These are phyloP conservation scores for Ilyonectria robusta DNA, from an alignment of 2,329 filamentous ascomycete genomes.

Conservation along the genomic window DNA sequence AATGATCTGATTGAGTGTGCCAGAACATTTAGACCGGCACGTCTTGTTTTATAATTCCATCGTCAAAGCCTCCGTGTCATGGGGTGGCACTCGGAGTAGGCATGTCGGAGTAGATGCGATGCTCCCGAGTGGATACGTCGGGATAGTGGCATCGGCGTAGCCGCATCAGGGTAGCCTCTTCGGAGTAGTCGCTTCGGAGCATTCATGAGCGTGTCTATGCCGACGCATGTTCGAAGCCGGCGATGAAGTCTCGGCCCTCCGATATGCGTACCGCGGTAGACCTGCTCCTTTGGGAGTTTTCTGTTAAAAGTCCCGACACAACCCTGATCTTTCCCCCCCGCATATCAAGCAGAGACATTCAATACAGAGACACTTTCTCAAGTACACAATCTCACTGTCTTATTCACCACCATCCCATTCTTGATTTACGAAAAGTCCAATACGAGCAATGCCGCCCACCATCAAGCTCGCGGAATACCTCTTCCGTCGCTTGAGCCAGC, in stretches of 20 bases:
- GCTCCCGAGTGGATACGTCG: not conserved
- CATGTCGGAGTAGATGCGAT: not conserved
- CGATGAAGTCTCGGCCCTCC: not conserved
- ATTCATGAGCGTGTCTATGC: not conserved
- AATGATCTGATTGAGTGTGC: not conserved
- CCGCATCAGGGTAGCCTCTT: not conserved
- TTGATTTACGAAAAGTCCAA: not conserved
- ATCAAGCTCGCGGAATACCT: slow-evolving; percentile 28
- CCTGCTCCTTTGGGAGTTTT: not conserved
- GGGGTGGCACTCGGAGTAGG: not conserved
- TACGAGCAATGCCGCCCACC: slow-evolving; percentile 10
- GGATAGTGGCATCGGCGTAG: not conserved
- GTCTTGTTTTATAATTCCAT: not conserved
- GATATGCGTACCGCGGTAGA: not conserved
- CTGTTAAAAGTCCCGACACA: not conserved
- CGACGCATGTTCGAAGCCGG: not conserved
- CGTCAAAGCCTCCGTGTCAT: not conserved
- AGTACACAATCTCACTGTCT: slow-evolving; percentile 58
- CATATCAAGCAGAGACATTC: not conserved
- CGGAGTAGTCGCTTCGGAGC: slow-evolving; percentile 5
- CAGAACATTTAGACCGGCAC: not conserved
- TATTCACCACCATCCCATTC: not conserved
- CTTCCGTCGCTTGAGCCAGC: slow-evolving; percentile 26
- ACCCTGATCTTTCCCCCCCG: not conserved
- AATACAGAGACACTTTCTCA: not conserved